These are phyloP conservation scores for Ogataea trehalophila DNA, from an alignment of 805 yeast genomes.

Conservation along the genomic window DNA sequence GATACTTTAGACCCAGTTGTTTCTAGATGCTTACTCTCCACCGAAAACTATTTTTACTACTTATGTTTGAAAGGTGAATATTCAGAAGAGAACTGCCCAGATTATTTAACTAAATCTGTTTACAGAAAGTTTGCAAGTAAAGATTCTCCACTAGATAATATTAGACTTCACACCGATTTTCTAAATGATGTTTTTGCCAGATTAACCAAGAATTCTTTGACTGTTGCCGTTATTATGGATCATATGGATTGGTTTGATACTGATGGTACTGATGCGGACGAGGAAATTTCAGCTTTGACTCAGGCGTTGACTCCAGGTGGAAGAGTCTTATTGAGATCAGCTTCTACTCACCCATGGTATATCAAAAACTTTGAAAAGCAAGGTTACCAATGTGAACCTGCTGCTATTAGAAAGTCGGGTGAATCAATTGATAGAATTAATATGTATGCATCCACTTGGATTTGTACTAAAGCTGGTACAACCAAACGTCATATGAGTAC, in stretches of 20 bases:
- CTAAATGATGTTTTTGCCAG: constrained; percentile 71
- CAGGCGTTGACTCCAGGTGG: constrained; percentile 64
- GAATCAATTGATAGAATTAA: constrained; percentile 72
- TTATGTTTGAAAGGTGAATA: constrained; percentile 61
- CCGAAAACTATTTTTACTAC: constrained; percentile 76
- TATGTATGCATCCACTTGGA: constrained; percentile 89
- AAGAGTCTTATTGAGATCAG: constrained; percentile 71
- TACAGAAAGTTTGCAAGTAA: constrained; percentile 43
- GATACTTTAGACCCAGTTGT: constrained; percentile 79
- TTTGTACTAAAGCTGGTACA: constrained; percentile 50
- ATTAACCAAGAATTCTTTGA: constrained; percentile 54
- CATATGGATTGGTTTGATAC: constrained; percentile 92
- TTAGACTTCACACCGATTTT: constrained; percentile 76
- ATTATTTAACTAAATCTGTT: constrained; percentile 59
- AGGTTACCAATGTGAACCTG: constrained; percentile 68
- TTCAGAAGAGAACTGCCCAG: constrained; percentile 64
- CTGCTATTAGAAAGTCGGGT: constrained; percentile 61
- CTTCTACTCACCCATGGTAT: constrained; percentile 75
- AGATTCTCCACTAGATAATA: constrained; percentile 56
- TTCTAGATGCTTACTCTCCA: constrained; percentile 54
- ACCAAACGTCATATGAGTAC: constrained; percentile 45
- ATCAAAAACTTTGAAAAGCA: constrained; percentile 57
- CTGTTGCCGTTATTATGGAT: constrained; percentile 82
- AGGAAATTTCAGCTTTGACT: constrained; percentile 61
- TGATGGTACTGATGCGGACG: constrained; percentile 53